Percentiles rank a stretch among this genome's conserved stretches.
Conservation (phyloP, 1,139 yeast genomes). For the Saccharomyces hybrid region DNA sequence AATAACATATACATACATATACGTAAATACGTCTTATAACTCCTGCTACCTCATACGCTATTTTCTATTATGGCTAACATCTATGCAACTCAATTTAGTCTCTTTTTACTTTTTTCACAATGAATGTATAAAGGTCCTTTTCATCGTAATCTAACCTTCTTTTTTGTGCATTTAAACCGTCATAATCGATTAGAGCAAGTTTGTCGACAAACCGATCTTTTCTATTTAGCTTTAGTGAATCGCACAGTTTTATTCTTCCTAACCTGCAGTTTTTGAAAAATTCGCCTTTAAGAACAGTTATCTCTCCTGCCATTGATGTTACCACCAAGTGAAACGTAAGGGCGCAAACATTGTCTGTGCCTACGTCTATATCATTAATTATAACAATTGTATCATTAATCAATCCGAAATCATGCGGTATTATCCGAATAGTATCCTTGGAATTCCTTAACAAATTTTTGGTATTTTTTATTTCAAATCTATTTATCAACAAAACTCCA, state of each 20-base stretch:
- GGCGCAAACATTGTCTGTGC: conserved; percentile 8
- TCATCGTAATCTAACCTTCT: neutral
- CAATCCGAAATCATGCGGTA: conserved; percentile 19
- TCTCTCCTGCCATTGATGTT: conserved; percentile 17
- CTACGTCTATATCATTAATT: conserved; percentile 9
- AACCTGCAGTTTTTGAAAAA: conserved; percentile 15
- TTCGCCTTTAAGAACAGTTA: conserved; percentile 17
- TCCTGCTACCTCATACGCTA: neutral
- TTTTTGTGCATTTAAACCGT: neutral
- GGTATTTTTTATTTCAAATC: conserved; percentile 10
- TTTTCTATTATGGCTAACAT: neutral
- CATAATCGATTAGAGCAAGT: conserved; percentile 11
- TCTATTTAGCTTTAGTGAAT: conserved; percentile 13
- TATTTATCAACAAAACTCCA: conserved; percentile 22
- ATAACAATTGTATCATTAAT: conserved; percentile 21
- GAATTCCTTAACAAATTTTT: conserved; percentile 7
- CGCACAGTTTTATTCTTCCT: conserved; percentile 17
- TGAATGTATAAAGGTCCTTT: neutral
- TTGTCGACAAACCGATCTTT: conserved; percentile 19
- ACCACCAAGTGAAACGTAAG: conserved; percentile 15
- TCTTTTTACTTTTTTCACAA: neutral
- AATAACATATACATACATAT: neutral
- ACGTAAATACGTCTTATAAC: neutral
- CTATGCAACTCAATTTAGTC: neutral
- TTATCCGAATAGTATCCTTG: conserved; percentile 12